These are phyloP conservation scores for Colletotrichum chrysophilum DNA, from an alignment of 2,329 filamentous ascomycete species.

Conservation along the genomic window DNA sequence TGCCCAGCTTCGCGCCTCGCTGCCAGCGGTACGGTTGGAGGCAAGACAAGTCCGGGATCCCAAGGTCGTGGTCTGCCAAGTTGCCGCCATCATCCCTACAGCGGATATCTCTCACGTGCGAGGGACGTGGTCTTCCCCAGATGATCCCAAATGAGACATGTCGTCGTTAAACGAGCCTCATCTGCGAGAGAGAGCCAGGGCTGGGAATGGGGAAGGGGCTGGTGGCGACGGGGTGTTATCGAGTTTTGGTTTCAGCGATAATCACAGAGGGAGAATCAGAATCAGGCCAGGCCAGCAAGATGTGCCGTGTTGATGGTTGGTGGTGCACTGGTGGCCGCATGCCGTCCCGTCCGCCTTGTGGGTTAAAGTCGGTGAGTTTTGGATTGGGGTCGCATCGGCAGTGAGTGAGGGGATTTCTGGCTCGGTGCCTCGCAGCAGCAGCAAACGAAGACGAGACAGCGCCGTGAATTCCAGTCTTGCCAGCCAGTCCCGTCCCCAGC, in stretches of 20 bases:
- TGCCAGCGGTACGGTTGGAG: neutral
- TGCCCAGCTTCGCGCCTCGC: neutral
- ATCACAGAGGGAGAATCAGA: neutral
- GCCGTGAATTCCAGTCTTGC: neutral
- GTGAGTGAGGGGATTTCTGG: neutral
- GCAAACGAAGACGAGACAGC: neutral
- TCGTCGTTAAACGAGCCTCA: conserved; percentile 16
- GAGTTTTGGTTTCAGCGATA: conserved; percentile 3
- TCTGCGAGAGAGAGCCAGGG: neutral
- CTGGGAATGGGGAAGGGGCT: neutral
- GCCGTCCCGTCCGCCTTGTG: neutral
- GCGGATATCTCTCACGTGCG: conserved; percentile 6
- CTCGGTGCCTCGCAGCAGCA: neutral
- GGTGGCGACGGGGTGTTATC: neutral
- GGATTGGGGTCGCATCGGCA: conserved; percentile 11
- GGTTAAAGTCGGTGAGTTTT: conserved; percentile 20
- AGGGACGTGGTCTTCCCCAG: conserved; percentile 18
- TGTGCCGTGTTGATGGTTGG: neutral
- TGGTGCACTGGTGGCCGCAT: neutral
- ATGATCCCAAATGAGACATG: conserved; percentile 14
- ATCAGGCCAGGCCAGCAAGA: neutral
- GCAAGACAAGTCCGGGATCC: neutral
- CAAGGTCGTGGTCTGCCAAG: neutral
- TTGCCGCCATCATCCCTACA: conserved; percentile 15
- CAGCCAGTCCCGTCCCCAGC: neutral